Evolutionary conservation across 2,329 filamentous ascomycete species (phyloP).

Genomic region (Sodiomyces alkalinus): DNA sequence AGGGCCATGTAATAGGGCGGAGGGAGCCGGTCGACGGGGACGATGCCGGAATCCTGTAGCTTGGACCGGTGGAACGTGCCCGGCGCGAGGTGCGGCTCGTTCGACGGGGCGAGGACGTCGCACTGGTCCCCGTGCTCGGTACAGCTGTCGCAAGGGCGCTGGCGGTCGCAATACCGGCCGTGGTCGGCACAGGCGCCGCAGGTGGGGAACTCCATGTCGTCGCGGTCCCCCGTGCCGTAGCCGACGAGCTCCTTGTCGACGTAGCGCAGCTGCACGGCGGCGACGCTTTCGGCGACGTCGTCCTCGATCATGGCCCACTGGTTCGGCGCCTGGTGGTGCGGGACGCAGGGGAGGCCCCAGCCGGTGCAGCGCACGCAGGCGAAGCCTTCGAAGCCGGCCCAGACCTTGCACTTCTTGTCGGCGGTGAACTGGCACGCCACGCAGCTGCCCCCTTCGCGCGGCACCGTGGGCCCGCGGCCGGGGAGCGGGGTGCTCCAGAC

Average conservation of each 20-base stretch:
- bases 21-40: neutral
- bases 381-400: neutral
- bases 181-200: slow-evolving; percentile 4
- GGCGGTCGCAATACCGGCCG: slow-evolving; percentile 15
- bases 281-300: too few species aligned
- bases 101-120: slow-evolving; percentile 7
- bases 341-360: slow-evolving; percentile 6
- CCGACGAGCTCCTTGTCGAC: slow-evolving; percentile 5
- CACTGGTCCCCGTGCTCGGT: slow-evolving; percentile 2
- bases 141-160: slow-evolving; percentile 22
- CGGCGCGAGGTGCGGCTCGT: neutral
- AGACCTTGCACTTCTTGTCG: neutral
- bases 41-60: neutral
- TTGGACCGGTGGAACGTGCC: neutral
- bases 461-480: too few species aligned
- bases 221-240: slow-evolving; percentile 1
- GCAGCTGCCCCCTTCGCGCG: too few species aligned
- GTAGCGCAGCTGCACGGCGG: neutral
- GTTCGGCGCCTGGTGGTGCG: too few species aligned
- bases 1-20: slow-evolving; percentile 19
- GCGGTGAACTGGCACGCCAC: too few species aligned
- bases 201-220: neutral
- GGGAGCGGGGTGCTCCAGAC: too few species aligned
- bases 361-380: slow-evolving; percentile 6
- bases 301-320: too few species aligned